Evolutionary conservation across 164 flowering plant genomes (phyloP), one percentile per base, ranked within the genome.

Genomic region (Annona cherimola): DNA sequence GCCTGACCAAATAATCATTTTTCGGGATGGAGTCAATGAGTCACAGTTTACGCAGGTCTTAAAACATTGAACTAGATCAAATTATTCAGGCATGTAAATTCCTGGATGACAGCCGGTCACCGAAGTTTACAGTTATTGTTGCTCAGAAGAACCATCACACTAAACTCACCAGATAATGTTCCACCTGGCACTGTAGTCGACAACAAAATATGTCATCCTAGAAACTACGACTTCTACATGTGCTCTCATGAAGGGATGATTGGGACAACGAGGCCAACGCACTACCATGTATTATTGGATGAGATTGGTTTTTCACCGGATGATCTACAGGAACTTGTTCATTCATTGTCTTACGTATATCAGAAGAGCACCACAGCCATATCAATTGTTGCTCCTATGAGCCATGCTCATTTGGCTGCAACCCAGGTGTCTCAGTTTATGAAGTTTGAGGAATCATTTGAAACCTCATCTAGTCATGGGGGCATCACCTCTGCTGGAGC

Each of bases 181-280:
- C 98, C 96, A 42, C 81, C 96, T 67, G 98, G 98, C 96, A 44
- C 81, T 92, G n/a, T 80, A 93, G 70, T 97, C 97, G 40, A 82
- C 91, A 5, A 94, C 77, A 97, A 94, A 80, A 90, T 90, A 76
- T 93, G 98, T 66, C 90, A 90, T 80, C n/a, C n/a, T n/a, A n/a
- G n/a, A n/a, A n/a, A n/a, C n/a, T n/a, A n/a, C n/a, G n/a, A n/a
- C n/a, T n/a, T n/a, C n/a, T n/a, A n/a, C n/a, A n/a, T n/a, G n/a
- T n/a, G n/a, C n/a, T n/a, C n/a, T n/a, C n/a, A n/a, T n/a, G n/a
- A n/a, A n/a, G n/a, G n/a, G n/a, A n/a, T n/a, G n/a, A n/a, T n/a
- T n/a, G n/a, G n/a, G n/a, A n/a, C n/a, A n/a, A n/a, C n/a, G n/a
- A n/a, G n/a, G n/a, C n/a, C n/a, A n/a, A n/a, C n/a, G n/a, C n/a